These are phyloP conservation scores for Phanerodontia chrysosporium DNA, from an alignment of 768 basidiomycete genomes.

Conservation along the genomic window DNA sequence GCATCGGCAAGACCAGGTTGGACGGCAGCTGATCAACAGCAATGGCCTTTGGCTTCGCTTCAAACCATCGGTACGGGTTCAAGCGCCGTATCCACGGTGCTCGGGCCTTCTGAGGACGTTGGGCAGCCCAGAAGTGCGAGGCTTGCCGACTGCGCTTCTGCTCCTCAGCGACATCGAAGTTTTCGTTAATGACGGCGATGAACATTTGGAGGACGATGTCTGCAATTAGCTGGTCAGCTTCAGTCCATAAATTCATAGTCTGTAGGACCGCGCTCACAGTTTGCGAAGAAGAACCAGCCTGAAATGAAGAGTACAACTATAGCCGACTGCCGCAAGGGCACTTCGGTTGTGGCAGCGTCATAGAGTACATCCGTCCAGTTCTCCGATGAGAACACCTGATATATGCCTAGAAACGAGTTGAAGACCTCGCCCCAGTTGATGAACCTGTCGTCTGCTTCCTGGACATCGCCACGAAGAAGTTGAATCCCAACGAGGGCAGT, in stretches of 20 bases:
- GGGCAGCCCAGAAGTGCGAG: constrained; percentile 58
- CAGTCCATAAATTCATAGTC: background rate
- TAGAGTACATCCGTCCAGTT: constrained; percentile 88
- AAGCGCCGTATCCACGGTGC: constrained; percentile 67
- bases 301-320: constrained; percentile 69
- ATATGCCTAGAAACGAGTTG: constrained; percentile 82
- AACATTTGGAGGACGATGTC: constrained; percentile 94
- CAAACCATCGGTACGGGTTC: constrained; percentile 88
- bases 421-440: constrained; percentile 82
- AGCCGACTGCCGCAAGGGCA: constrained; percentile 60
- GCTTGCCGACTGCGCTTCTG: constrained; percentile 81
- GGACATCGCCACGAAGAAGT: constrained; percentile 80
- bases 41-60: constrained; percentile 66
- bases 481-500: constrained; percentile 82
- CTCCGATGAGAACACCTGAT: constrained; percentile 88
- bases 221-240: constrained; percentile 25
- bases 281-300: constrained; percentile 88
- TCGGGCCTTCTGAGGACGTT: constrained; percentile 41
- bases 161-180: constrained; percentile 90
- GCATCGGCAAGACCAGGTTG: constrained; percentile 74
- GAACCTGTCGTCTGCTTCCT: constrained; percentile 28
- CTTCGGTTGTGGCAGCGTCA: constrained; percentile 54
- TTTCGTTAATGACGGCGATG: constrained; percentile 96
- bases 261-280: constrained; percentile 54
- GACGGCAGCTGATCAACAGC: constrained; percentile 69